Percentiles rank a stretch among this genome's conserved stretches.
Evolutionary conservation across 1,284 basidiomycete genomes (phyloP).

Genomic region (Cutaneotrichosporon sp.): DNA sequence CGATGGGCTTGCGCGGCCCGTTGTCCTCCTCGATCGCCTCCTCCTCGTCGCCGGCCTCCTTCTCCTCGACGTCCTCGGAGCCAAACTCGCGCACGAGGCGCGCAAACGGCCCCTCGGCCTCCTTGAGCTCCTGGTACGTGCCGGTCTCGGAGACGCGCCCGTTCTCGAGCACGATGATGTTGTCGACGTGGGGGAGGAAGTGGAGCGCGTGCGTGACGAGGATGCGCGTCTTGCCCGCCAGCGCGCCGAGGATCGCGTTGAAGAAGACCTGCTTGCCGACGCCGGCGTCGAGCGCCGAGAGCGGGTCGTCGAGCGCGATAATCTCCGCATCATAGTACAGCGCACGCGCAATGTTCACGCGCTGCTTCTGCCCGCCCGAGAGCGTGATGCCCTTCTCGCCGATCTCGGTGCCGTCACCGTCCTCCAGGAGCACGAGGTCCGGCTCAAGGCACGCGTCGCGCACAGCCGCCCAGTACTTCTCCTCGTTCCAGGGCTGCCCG

Average conservation of each 20-base stretch:
- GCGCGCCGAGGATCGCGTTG: conserved; percentile 70
- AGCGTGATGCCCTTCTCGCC: conserved; percentile 70
- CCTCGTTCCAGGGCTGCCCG: conserved; percentile 75
- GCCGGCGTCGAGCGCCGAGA: conserved; percentile 78
- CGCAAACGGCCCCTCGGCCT: conserved; percentile 66
- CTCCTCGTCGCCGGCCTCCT: conserved; percentile 51
- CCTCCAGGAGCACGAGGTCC: conserved; percentile 76
- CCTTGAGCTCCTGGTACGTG: conserved; percentile 68
- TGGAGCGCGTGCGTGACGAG: conserved; percentile 61
- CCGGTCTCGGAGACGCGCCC: conserved; percentile 75
- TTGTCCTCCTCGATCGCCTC: conserved; percentile 42
- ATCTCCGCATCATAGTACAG: conserved; percentile 84
- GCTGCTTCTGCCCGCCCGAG: conserved; percentile 50
- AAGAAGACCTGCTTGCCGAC: conserved; percentile 82
- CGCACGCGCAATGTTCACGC: conserved; percentile 70
- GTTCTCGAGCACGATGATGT: conserved; percentile 59
- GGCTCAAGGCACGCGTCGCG: conserved; percentile 72
- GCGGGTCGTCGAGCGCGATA: conserved; percentile 80
- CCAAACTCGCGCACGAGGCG: conserved; percentile 69
- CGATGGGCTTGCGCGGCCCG: not conserved
- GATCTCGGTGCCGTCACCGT: conserved; percentile 84
- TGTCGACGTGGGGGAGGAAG: conserved; percentile 54
- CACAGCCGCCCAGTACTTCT: conserved; percentile 74
- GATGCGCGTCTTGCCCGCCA: conserved; percentile 71
- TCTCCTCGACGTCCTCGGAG: conserved; percentile 57